Percentiles rank a stretch among this genome's conserved stretches.
phyloP scores from a whole-genome alignment of 345 rosid genomes.

The Aquilaria yunnanensis region DNA sequence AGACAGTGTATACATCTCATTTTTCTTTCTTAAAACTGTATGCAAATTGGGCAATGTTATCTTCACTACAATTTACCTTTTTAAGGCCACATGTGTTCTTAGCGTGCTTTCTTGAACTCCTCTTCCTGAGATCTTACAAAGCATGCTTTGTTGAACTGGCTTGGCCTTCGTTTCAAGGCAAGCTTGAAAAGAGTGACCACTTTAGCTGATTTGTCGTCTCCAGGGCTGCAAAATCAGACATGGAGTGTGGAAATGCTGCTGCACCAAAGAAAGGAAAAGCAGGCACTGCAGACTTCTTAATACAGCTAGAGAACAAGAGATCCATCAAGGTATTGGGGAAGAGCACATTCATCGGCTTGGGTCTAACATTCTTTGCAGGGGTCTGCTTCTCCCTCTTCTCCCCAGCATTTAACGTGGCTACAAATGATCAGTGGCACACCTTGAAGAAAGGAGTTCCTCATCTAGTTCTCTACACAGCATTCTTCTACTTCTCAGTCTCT shows the following conservation, averaged over 20 bases:
- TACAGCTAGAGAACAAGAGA: conserved; percentile 62
- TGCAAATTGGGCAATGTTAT: background rate
- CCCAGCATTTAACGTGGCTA: conserved; percentile 82
- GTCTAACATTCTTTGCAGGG: conserved; percentile 65
- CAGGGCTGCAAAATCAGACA: conserved; percentile 24
- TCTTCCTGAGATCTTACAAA: too few relatives aligned
- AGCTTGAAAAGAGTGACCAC: too few relatives aligned
- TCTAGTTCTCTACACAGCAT: conserved; percentile 65
- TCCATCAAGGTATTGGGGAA: conserved; percentile 80
- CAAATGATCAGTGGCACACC: conserved; percentile 81
- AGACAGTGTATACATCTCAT: conserved; percentile 24
- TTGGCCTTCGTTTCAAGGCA: too few relatives aligned
- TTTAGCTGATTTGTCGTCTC: too few relatives aligned
- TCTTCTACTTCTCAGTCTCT: conserved; percentile 70
- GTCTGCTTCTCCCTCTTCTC: conserved; percentile 79
- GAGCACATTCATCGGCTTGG: conserved; percentile 51
- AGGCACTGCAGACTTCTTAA: conserved; percentile 51
- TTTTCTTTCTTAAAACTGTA: background rate
- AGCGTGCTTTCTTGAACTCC: too few relatives aligned
- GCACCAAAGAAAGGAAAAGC: conserved; percentile 27
- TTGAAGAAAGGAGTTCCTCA: conserved; percentile 66
- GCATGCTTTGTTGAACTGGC: too few relatives aligned
- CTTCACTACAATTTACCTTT: background rate
- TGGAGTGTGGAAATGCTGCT: conserved; percentile 25
- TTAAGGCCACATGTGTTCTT: too few relatives aligned